These are phyloP conservation scores for Breynia disticha DNA, from an alignment of 441 rosid species.

Conservation along the genomic window DNA sequence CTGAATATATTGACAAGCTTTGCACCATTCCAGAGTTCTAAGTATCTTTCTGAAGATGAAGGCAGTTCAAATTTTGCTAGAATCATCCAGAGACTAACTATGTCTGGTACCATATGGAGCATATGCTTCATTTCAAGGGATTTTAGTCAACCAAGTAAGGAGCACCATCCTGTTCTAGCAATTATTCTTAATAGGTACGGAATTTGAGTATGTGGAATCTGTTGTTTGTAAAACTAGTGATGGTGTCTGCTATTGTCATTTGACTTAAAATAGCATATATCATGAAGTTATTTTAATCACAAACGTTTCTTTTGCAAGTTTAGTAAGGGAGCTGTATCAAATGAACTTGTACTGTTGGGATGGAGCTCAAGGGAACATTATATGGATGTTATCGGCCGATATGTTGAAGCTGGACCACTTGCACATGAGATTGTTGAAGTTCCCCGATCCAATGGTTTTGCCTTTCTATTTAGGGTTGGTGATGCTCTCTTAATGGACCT, in stretches of 20 bases:
- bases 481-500: constrained; percentile 97
- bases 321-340: constrained; percentile 58
- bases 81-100: constrained; percentile 26
- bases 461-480: constrained; percentile 82
- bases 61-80: constrained; percentile 27
- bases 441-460: constrained; percentile 79
- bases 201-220: constrained; percentile 10
- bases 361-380: constrained; percentile 60
- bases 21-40: constrained; percentile 45
- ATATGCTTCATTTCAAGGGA: constrained; percentile 83
- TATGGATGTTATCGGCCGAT: constrained; percentile 42
- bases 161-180: constrained; percentile 78
- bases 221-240: constrained; percentile 15
- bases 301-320: background rate
- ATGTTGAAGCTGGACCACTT: constrained; percentile 65
- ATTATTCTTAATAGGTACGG: constrained; percentile 80
- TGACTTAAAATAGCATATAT: constrained; percentile 1
- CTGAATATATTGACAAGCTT: constrained; percentile 22
- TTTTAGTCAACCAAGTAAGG: constrained; percentile 44
- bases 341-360: constrained; percentile 60
- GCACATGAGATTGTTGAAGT: constrained; percentile 81
- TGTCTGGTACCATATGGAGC: constrained; percentile 96
- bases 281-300: background rate
- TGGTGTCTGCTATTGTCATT: constrained; percentile 8
- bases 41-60: constrained; percentile 66